Percentiles rank a stretch among this genome's conserved stretches.
These are phyloP conservation scores for Sporothrix euskadiensis DNA, from an alignment of 2,329 filamentous ascomycete species.

Conservation along the genomic window DNA sequence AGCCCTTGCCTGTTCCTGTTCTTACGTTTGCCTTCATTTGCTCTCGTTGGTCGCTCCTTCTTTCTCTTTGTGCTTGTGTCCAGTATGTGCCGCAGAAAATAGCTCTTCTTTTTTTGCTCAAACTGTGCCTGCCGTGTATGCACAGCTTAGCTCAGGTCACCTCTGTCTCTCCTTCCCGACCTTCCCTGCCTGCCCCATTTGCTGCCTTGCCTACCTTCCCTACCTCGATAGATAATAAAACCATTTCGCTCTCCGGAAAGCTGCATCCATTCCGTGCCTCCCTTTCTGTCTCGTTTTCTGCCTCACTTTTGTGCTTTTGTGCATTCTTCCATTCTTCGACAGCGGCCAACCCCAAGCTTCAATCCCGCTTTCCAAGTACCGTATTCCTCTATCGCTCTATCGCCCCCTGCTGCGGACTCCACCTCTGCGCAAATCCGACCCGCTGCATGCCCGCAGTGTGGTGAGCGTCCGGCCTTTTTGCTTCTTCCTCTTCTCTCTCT, in stretches of 20 bases:
- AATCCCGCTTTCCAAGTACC: constrained; percentile 6
- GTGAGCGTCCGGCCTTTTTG: not conserved
- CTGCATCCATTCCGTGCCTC: constrained; percentile 12
- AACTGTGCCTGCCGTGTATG: not conserved
- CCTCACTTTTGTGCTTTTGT: constrained; percentile 4
- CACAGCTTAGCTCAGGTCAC: not conserved
- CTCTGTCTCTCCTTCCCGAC: not conserved
- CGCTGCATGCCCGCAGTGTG: constrained; percentile 13
- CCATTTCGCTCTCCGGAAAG: not conserved
- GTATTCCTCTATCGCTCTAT: not conserved
- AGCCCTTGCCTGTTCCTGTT: constrained; percentile 17
- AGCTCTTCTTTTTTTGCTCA: not conserved
- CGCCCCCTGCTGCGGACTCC: constrained; percentile 10
- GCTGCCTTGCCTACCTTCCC: not conserved
- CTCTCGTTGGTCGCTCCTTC: constrained; percentile 4
- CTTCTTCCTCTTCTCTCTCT: not conserved
- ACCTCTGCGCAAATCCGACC: constrained; percentile 12
- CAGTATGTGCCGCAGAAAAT: not conserved
- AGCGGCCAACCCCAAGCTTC: not conserved
- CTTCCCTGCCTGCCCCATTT: not conserved
- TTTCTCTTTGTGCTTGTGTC: not conserved
- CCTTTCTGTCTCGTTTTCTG: not conserved
- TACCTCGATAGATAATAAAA: not conserved
- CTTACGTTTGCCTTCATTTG: not conserved
- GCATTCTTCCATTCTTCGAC: not conserved